Conservation (phyloP, 192 early-diverging fungal species). For the Kickxella alabastrina region DNA sequence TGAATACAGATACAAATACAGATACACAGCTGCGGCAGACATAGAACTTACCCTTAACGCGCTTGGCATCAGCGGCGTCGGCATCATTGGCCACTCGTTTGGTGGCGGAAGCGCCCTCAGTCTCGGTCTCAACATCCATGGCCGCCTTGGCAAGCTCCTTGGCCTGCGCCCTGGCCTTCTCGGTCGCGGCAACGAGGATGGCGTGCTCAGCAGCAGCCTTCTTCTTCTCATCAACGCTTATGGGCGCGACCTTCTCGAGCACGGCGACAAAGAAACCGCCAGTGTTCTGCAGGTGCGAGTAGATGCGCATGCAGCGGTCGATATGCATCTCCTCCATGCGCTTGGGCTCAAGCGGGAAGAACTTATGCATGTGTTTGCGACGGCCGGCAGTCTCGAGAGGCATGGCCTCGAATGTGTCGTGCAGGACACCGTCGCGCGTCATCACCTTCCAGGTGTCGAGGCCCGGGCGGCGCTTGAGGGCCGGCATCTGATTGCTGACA, state of each 20-base stretch:
- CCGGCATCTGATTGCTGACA: slow-evolving; percentile 75
- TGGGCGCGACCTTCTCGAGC: slow-evolving; percentile 79
- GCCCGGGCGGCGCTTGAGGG: slow-evolving; percentile 77
- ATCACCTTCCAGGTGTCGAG: slow-evolving; percentile 86
- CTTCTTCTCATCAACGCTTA: slow-evolving; percentile 52
- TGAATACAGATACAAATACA: background rate
- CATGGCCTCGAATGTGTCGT: slow-evolving; percentile 51
- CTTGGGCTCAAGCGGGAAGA: slow-evolving; percentile 57
- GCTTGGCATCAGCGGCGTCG: slow-evolving; percentile 12
- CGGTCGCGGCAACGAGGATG: slow-evolving; percentile 1
- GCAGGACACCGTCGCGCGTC: slow-evolving; percentile 61
- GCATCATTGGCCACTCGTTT: slow-evolving; percentile 5
- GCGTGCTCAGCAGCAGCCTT: slow-evolving; percentile 14
- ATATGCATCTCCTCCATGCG: slow-evolving; percentile 60
- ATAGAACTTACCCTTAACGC: slow-evolving; percentile 12
- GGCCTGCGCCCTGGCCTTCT: background rate
- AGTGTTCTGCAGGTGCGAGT: slow-evolving; percentile 92
- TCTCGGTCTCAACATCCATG: slow-evolving; percentile 8
- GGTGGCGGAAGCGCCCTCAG: slow-evolving; percentile 1
- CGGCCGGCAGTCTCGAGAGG: slow-evolving; percentile 26
- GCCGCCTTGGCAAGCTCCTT: background rate
- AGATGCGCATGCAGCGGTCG: slow-evolving; percentile 82
- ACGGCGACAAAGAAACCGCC: slow-evolving; percentile 99
- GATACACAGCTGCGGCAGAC: background rate
- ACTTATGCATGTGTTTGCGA: slow-evolving; percentile 53